Evolutionary conservation across 2,329 filamentous ascomycete species (phyloP).

Genomic region (Leptographium galeiforme): DNA sequence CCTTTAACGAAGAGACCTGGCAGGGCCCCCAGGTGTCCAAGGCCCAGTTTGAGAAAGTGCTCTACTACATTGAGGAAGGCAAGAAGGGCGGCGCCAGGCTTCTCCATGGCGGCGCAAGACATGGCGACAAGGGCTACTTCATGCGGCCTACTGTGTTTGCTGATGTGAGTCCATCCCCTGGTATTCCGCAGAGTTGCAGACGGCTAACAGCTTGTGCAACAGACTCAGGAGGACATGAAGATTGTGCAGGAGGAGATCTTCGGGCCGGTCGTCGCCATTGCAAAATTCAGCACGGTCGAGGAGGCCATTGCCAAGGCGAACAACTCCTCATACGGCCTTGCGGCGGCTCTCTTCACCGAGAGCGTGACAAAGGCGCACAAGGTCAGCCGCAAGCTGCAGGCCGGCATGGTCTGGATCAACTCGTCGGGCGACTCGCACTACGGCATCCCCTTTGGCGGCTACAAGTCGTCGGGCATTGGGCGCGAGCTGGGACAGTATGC

Average conservation of each 20-base stretch:
- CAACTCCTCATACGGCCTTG: too few species aligned
- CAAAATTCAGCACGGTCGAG: too few species aligned
- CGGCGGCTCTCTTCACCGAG: too few species aligned
- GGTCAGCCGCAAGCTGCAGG: background rate
- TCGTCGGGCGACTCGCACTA: background rate
- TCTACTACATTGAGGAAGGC: background rate
- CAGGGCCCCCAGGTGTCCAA: background rate
- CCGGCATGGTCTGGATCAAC: conserved; percentile 34
- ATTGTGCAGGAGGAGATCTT: too few species aligned
- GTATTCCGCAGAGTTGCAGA: too few species aligned
- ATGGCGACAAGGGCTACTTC: background rate
- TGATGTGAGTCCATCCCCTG: conserved; percentile 4
- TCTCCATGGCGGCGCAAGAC: background rate
- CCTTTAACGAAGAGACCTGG: background rate
- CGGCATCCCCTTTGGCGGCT: conserved; percentile 20
- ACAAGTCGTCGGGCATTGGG: conserved; percentile 46
- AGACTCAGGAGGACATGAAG: too few species aligned
- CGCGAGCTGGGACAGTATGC: conserved; percentile 30
- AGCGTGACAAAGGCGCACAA: too few species aligned
- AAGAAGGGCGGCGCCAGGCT: background rate
- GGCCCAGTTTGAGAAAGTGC: background rate
- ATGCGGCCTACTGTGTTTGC: background rate
- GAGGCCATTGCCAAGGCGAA: too few species aligned
- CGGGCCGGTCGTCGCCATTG: too few species aligned
- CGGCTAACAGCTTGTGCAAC: too few species aligned